phyloP scores from a whole-genome alignment of 106 monocot species.

The Acorus calamus region DNA sequence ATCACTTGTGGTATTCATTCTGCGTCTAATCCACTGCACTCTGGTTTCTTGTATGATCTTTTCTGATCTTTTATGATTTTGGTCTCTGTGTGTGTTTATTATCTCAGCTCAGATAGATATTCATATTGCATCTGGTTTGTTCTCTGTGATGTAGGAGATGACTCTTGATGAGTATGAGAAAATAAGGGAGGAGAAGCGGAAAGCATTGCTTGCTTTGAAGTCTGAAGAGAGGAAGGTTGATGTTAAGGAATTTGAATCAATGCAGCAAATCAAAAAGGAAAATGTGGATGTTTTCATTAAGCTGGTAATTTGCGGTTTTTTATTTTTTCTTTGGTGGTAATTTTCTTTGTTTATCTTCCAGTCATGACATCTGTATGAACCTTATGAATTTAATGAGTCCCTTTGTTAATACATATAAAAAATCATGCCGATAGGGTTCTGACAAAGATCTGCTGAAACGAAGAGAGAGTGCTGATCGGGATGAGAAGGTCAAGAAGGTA shows the following conservation, averaged over 20 bases:
- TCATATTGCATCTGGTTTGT: no score
- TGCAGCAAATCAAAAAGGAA: conserved; percentile 38
- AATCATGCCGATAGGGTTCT: conserved; percentile 37
- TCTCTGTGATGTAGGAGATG: conserved; percentile 26
- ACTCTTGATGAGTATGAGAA: conserved; percentile 48
- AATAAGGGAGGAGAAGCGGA: conserved; percentile 41
- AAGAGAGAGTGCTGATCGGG: conserved; percentile 47
- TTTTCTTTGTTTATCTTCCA: neutral
- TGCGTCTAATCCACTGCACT: no score
- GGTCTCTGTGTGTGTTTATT: no score
- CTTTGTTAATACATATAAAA: neutral
- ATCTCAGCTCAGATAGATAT: no score
- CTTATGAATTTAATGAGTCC: no score
- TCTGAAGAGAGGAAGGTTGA: conserved; percentile 34
- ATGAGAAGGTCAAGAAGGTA: conserved; percentile 63
- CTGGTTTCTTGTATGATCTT: no score
- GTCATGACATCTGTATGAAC: no score
- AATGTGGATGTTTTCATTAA: conserved; percentile 40
- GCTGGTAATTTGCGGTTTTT: conserved; percentile 17
- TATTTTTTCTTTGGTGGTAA: neutral
- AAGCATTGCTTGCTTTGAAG: conserved; percentile 31
- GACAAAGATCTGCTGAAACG: conserved; percentile 44
- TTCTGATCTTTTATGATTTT: no score
- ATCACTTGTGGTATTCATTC: no score
- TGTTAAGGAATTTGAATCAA: conserved; percentile 31